Percentiles rank a stretch among this genome's conserved stretches.
Conservation (phyloP, 306 rosid genomes). For the Lupinus albus region DNA sequence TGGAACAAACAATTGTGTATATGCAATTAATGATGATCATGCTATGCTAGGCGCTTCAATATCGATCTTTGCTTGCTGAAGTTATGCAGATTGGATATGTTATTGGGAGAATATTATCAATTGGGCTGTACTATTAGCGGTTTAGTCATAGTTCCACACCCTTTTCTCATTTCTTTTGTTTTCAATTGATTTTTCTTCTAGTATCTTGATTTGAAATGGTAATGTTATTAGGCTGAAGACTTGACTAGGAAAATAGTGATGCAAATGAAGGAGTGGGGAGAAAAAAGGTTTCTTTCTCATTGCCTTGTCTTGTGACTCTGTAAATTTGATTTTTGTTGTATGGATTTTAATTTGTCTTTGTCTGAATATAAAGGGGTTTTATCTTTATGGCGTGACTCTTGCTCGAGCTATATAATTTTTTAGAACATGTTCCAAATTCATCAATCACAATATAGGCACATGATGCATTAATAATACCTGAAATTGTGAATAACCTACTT, state of each 20-base stretch:
- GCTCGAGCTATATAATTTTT: slow-evolving; percentile 12
- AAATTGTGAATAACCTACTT: too few relatives aligned
- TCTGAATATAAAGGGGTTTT: slow-evolving; percentile 45
- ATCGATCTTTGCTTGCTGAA: slow-evolving; percentile 25
- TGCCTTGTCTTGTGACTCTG: slow-evolving; percentile 56
- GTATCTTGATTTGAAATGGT: slow-evolving; percentile 32
- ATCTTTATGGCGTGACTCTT: slow-evolving; percentile 35
- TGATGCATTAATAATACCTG: too few relatives aligned
- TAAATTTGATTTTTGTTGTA: slow-evolving; percentile 60
- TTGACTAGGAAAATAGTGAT: slow-evolving; percentile 56
- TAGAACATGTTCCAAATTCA: background rate
- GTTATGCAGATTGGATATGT: slow-evolving; percentile 42
- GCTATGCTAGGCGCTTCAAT: slow-evolving; percentile 40
- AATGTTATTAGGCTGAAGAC: slow-evolving; percentile 51
- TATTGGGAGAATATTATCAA: slow-evolving; percentile 32
- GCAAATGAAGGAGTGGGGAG: slow-evolving; percentile 48
- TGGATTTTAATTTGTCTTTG: slow-evolving; percentile 46
- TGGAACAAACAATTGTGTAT: slow-evolving; percentile 57
- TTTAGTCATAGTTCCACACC: slow-evolving; percentile 47
- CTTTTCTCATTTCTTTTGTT: slow-evolving; percentile 12
- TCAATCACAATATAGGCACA: too few relatives aligned
- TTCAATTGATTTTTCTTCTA: slow-evolving; percentile 37
- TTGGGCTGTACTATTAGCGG: slow-evolving; percentile 43
- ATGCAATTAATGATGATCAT: slow-evolving; percentile 45
- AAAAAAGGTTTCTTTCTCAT: slow-evolving; percentile 42